phyloP scores from a whole-genome alignment of 805 yeast species.

The Wickerhamiella dianesei region DNA sequence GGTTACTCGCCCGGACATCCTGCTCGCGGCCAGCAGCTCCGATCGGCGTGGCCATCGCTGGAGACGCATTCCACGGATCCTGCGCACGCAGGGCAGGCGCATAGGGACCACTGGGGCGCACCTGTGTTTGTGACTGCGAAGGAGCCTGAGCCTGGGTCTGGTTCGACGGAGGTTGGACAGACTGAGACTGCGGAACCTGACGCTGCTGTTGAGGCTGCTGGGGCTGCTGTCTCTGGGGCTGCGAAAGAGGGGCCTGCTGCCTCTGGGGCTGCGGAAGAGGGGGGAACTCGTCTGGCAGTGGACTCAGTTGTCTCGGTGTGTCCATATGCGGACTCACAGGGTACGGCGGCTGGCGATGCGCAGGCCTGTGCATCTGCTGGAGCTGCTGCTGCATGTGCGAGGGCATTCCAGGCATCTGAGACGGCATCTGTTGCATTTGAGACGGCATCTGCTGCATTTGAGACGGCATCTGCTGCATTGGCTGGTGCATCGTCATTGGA shows the following conservation, averaged over 20 bases:
- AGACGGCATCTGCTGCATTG: background rate
- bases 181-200: background rate
- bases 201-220: background rate
- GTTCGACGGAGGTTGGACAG: background rate
- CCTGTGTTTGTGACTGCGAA: background rate
- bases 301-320: background rate
- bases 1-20: too few relatives aligned
- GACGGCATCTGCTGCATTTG: background rate
- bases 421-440: background rate
- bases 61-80: background rate
- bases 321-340: background rate
- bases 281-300: background rate
- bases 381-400: background rate
- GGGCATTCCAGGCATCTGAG: background rate
- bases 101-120: background rate
- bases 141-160: background rate
- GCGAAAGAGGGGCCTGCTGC: too few relatives aligned
- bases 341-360: background rate
- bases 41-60: background rate
- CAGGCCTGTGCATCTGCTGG: background rate
- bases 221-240: background rate
- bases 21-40: too few relatives aligned
- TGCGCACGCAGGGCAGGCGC: background rate
- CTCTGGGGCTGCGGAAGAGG: too few relatives aligned
- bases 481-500: background rate